Percentiles rank a stretch among this genome's conserved stretches.
Conservation (phyloP, 805 yeast genomes). For the Yarrowia sp. region DNA sequence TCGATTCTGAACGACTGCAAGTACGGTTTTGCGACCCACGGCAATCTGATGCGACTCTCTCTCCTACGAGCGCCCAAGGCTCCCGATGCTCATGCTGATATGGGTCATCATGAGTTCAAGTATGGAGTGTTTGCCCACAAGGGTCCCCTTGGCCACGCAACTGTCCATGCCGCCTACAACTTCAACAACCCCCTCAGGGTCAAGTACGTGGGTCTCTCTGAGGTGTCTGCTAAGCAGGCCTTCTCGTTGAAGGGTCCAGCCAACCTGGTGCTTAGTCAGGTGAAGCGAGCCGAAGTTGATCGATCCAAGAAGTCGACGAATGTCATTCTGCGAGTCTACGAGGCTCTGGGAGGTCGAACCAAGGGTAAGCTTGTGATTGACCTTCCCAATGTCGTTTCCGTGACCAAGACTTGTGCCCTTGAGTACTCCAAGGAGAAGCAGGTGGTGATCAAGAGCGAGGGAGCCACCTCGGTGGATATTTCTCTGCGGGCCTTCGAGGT, state of each 20-base stretch:
- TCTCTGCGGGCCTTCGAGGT: conserved; percentile 40
- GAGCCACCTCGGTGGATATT: not conserved
- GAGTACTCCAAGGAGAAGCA: conserved; percentile 34
- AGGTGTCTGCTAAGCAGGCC: conserved; percentile 45
- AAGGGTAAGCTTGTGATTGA: conserved; percentile 50
- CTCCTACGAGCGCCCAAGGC: conserved; percentile 89
- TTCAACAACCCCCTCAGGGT: conserved; percentile 65
- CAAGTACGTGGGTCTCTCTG: conserved; percentile 41
- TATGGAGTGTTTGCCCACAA: conserved; percentile 86
- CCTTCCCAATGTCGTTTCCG: conserved; percentile 25
- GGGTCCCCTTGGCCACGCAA: conserved; percentile 67
- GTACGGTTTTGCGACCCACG: conserved; percentile 92
- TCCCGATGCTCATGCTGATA: conserved; percentile 94
- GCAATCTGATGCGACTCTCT: conserved; percentile 87
- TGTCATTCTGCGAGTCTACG: conserved; percentile 79
- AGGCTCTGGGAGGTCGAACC: conserved; percentile 82
- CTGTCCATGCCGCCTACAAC: conserved; percentile 77
- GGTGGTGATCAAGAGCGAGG: conserved; percentile 38
- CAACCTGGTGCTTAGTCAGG: conserved; percentile 71
- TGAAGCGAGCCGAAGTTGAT: conserved; percentile 68
- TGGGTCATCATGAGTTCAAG: conserved; percentile 83
- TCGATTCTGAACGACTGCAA: conserved; percentile 82
- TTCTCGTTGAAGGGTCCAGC: conserved; percentile 57
- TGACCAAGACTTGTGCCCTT: conserved; percentile 32
- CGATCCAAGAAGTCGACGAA: conserved; percentile 55